Percentiles rank a stretch among this genome's conserved stretches.
These are phyloP conservation scores for Globisporangium ultimum DNA, from an alignment of 352 stramenopile genomes.

Conservation along the genomic window DNA sequence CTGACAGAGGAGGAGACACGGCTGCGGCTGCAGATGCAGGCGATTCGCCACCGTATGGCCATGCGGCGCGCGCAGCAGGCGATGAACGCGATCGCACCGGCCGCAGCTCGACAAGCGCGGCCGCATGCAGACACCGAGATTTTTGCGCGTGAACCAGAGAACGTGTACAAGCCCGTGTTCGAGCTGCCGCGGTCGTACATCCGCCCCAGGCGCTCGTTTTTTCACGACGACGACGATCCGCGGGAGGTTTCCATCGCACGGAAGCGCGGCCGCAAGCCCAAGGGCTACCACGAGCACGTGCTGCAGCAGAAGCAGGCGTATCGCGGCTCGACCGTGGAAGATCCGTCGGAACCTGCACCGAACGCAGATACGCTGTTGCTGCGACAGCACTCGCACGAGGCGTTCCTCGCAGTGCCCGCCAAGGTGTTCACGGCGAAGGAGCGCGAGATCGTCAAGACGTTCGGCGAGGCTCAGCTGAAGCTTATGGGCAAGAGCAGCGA, in stretches of 20 bases:
- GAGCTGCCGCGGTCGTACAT: slow-evolving; percentile 54
- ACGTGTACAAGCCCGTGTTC: slow-evolving; percentile 26
- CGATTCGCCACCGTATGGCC: slow-evolving; percentile 48
- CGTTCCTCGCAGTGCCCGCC: slow-evolving; percentile 41
- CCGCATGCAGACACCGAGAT: slow-evolving; percentile 18
- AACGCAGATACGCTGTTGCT: slow-evolving; percentile 57
- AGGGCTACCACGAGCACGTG: slow-evolving; percentile 17
- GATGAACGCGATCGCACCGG: slow-evolving; percentile 21
- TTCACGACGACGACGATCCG: slow-evolving; percentile 34
- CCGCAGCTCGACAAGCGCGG: background rate
- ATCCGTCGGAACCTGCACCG: slow-evolving; percentile 31
- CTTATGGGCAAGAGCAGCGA: slow-evolving; percentile 10
- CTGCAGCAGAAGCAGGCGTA: slow-evolving; percentile 5
- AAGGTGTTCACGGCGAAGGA: slow-evolving; percentile 60
- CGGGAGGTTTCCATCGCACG: slow-evolving; percentile 8
- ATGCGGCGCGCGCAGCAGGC: slow-evolving; percentile 46
- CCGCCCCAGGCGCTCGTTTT: slow-evolving; percentile 55
- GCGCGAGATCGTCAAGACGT: slow-evolving; percentile 46
- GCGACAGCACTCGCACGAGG: slow-evolving; percentile 50
- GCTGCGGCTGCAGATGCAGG: slow-evolving; percentile 33
- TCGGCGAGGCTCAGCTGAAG: slow-evolving; percentile 35
- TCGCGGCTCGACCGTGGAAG: background rate
- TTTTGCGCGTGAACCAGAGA: slow-evolving; percentile 29
- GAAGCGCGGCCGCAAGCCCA: slow-evolving; percentile 24
- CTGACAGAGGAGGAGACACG: slow-evolving; percentile 37